These are phyloP conservation scores for Lagenidium sp. DNA, from an alignment of 352 stramenopile genomes.

Conservation along the genomic window DNA sequence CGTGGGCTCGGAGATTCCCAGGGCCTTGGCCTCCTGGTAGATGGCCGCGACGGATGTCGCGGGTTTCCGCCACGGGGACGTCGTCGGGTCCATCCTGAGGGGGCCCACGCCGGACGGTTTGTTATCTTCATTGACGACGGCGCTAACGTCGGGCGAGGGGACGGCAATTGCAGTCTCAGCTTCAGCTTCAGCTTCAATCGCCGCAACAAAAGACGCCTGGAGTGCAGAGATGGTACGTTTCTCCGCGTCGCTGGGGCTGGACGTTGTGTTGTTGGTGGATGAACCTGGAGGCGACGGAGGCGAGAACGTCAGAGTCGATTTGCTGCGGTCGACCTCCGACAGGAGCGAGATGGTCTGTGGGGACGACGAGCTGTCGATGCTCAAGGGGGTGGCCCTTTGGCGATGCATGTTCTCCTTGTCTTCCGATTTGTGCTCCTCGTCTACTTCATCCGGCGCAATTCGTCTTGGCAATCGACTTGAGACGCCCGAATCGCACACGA, in stretches of 20 bases:
- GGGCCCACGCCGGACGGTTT: no score
- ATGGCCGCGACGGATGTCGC: slow-evolving; percentile 24
- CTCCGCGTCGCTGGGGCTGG: no score
- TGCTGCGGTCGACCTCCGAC: no score
- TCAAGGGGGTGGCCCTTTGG: not conserved
- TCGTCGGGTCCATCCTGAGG: no score
- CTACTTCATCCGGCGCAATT: no score
- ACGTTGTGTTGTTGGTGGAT: no score
- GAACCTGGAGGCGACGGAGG: not conserved
- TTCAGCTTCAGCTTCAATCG: slow-evolving; percentile 39
- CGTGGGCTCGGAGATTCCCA: slow-evolving; percentile 20
- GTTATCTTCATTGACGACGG: no score
- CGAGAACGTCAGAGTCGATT: slow-evolving; percentile 2
- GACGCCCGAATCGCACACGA: no score
- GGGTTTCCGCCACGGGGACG: not conserved
- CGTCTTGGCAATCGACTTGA: no score
- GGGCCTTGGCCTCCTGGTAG: slow-evolving; percentile 26
- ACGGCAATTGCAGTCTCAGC: no score
- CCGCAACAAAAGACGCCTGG: slow-evolving; percentile 41
- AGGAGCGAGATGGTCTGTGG: slow-evolving; percentile 14
- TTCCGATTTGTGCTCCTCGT: slow-evolving; percentile 7
- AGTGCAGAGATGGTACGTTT: slow-evolving; percentile 29
- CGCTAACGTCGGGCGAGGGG: no score
- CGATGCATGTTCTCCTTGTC: slow-evolving; percentile 21
- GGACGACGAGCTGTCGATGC: slow-evolving; percentile 6